A percentile compares a stretch with the other conserved stretches of the same genome.
phyloP scores from a whole-genome alignment of 2,329 filamentous ascomycete genomes.

The Westerdykella sp. region DNA sequence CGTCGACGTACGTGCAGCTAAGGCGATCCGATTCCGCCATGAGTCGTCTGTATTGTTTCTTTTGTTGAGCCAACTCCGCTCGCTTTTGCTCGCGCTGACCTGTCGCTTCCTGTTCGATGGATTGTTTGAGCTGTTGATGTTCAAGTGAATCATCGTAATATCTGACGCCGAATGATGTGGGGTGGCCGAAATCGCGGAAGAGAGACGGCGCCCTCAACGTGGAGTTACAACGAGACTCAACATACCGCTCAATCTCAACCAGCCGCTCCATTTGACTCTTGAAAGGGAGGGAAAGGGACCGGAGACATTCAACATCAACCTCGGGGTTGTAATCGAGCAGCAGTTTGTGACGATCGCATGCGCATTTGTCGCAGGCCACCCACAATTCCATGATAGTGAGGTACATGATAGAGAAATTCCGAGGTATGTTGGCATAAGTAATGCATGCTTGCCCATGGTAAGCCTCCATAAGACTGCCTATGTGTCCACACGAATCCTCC shows the following conservation, averaged over 20 bases:
- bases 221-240: constrained; percentile 28
- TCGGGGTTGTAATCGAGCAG: constrained; percentile 45
- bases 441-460: constrained; percentile 12
- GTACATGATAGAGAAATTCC: constrained; percentile 49
- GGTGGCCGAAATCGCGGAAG: constrained; percentile 35
- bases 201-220: constrained; percentile 23
- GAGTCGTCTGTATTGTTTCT: constrained; percentile 9
- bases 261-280: constrained; percentile 45
- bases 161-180: constrained; percentile 41
- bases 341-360: constrained; percentile 35
- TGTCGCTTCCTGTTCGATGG: constrained; percentile 40
- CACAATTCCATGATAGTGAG: constrained; percentile 54
- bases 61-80: constrained; percentile 13
- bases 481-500: constrained; percentile 18
- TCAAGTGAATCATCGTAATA: constrained; percentile 43
- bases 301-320: constrained; percentile 38
- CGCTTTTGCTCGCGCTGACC: constrained; percentile 13
- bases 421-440: constrained; percentile 40
- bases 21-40: constrained; percentile 14
- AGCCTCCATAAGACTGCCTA: constrained; percentile 9
- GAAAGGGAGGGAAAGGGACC: constrained; percentile 43
- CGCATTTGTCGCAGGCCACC: constrained; percentile 50
- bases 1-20: too few relatives aligned
- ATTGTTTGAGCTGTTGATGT: constrained; percentile 34
- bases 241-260: constrained; percentile 43